Evolutionary conservation across 1,139 yeast species (phyloP).

Genomic region (Casaregolazyma lundiana): DNA sequence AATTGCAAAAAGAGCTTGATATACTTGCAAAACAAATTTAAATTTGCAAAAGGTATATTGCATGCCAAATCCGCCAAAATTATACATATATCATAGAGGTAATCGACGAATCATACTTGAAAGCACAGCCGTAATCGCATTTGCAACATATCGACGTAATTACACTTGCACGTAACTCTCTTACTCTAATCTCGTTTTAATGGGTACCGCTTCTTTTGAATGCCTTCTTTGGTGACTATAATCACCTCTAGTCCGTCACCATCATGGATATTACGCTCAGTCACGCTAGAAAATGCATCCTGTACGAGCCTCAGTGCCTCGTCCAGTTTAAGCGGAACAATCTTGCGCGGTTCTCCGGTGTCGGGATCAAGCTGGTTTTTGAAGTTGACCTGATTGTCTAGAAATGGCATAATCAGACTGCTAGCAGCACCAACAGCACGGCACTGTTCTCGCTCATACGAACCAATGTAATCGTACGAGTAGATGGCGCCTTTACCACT

Average conservation of each 20-base stretch:
- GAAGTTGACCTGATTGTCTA: conserved; percentile 94
- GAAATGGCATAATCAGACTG: conserved; percentile 90
- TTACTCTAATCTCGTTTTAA: conserved; percentile 71
- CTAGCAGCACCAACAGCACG: conserved; percentile 99
- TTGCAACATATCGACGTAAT: no score
- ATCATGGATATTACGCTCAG: conserved; percentile 96
- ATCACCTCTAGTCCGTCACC: conserved; percentile 93
- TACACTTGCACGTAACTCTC: no score
- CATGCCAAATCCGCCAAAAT: no score
- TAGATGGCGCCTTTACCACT: conserved; percentile 93
- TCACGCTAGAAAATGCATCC: conserved; percentile 93
- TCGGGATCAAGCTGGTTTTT: conserved; percentile 86
- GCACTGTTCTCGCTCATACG: conserved; percentile 95
- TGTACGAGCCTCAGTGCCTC: conserved; percentile 83
- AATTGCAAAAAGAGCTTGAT: no score
- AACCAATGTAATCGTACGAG: conserved; percentile 96
- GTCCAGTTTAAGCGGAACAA: conserved; percentile 65
- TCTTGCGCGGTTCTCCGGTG: conserved; percentile 53
- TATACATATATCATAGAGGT: no score
- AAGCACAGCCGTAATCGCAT: no score
- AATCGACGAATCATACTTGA: no score
- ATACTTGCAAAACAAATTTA: no score
- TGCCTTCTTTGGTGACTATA: conserved; percentile 91
- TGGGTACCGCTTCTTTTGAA: conserved; percentile 74
- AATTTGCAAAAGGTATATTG: no score